phyloP scores from a whole-genome alignment of 768 basidiomycete species.

The Lactarius sp. region DNA sequence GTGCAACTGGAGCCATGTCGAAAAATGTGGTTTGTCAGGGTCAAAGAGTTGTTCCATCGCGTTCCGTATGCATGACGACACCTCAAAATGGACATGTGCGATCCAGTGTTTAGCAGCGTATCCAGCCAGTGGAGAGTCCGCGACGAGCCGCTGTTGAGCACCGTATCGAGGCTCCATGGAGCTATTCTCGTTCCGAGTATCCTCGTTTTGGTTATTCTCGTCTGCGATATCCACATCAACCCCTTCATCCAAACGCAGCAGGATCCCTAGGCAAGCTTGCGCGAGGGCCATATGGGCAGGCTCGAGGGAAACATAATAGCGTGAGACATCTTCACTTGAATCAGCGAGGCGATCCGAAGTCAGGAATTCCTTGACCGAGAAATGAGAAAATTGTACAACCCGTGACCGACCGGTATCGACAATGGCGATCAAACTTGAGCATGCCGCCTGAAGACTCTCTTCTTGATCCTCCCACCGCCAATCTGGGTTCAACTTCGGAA shows the following conservation, averaged over 20 bases:
- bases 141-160: too few relatives aligned
- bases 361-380: neutral
- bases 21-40: neutral
- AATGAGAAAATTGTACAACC: neutral
- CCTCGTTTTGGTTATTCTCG: neutral
- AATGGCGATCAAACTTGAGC: neutral
- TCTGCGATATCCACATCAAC: neutral
- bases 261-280: neutral
- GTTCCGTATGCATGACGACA: neutral
- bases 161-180: too few relatives aligned
- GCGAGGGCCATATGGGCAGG: neutral
- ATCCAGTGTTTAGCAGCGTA: neutral
- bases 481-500: neutral
- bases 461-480: constrained; percentile 2
- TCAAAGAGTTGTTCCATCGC: neutral
- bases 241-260: neutral
- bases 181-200: too few relatives aligned
- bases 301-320: neutral
- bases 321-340: neutral
- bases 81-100: neutral
- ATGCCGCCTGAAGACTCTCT: neutral
- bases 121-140: neutral
- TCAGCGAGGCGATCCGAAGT: neutral
- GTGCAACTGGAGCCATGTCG: neutral
- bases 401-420: neutral